Evolutionary conservation across 805 yeast genomes (phyloP).

Genomic region (Zygoascus bituminiphila): DNA sequence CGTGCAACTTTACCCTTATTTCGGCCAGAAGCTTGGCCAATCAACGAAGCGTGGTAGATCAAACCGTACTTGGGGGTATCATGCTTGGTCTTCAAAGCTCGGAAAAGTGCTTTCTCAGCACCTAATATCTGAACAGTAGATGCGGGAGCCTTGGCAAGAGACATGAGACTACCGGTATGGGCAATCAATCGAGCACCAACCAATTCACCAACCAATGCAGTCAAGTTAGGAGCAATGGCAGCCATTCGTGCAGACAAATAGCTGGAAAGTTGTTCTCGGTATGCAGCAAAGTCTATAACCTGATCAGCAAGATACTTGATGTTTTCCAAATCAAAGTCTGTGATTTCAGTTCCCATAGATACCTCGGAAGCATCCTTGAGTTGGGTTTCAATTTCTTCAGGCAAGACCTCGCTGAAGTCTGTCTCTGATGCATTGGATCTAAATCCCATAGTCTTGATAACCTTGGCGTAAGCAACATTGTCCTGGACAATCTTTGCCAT

Average conservation of each 20-base stretch:
- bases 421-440: conserved; percentile 86
- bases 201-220: conserved; percentile 92
- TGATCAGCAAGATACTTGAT: conserved; percentile 90
- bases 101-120: conserved; percentile 97
- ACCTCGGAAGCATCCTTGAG: conserved; percentile 96
- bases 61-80: conserved; percentile 98
- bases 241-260: conserved; percentile 92
- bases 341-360: conserved; percentile 99
- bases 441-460: conserved; percentile 86
- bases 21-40: conserved; percentile 96
- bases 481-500: conserved; percentile 94
- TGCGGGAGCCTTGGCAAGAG: conserved; percentile 96
- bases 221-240: conserved; percentile 97
- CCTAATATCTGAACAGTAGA: conserved; percentile 97
- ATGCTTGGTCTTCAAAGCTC: conserved; percentile 97
- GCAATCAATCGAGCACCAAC: conserved; percentile 98
- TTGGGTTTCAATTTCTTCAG: conserved; percentile 74
- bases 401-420: conserved; percentile 82
- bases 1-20: conserved; percentile 99
- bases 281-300: conserved; percentile 90
- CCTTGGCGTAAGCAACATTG: conserved; percentile 93
- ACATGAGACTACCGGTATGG: conserved; percentile 90
- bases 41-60: conserved; percentile 91
- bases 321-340: conserved; percentile 80
- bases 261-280: conserved; percentile 91